Percentiles rank a stretch among this genome's conserved stretches.
Conservation (phyloP, 129 eudicot genomes). For the Tanacetum coccineum region DNA sequence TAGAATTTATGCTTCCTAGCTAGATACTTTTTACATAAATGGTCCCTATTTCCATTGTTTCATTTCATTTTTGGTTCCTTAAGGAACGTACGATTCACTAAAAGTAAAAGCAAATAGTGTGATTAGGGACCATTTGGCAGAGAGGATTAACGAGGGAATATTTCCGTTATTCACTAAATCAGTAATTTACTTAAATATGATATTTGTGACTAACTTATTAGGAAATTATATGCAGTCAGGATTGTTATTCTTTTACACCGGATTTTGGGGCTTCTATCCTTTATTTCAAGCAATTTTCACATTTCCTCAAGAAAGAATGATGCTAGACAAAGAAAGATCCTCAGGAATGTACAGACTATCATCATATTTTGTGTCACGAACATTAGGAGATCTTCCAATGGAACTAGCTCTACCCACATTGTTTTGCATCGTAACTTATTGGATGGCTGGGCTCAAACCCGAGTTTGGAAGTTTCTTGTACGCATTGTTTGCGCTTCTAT, state of each 20-base stretch:
- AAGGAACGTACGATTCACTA: no score
- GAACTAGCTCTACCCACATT: constrained; percentile 71
- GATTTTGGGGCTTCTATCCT: constrained; percentile 79
- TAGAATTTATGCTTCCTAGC: no score
- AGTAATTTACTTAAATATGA: no score
- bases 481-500: constrained; percentile 34
- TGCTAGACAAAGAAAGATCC: constrained; percentile 61
- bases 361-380: constrained; percentile 63
- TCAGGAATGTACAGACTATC: constrained; percentile 93
- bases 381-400: constrained; percentile 70
- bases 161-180: no score
- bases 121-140: no score
- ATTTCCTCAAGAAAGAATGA: no score
- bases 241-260: constrained; percentile 55
- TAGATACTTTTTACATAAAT: no score
- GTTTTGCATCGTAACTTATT: constrained; percentile 49
- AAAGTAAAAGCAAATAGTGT: no score
- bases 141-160: no score
- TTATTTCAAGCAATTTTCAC: constrained; percentile 74
- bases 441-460: constrained; percentile 67
- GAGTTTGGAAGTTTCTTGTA: constrained; percentile 37
- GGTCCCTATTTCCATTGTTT: no score
- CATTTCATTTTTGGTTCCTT: no score
- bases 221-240: constrained; percentile 58
- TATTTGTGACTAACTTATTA: no score